Base-by-base conservation (phyloP, 306 rosid species). In the Medicago ruthenica region DNA sequence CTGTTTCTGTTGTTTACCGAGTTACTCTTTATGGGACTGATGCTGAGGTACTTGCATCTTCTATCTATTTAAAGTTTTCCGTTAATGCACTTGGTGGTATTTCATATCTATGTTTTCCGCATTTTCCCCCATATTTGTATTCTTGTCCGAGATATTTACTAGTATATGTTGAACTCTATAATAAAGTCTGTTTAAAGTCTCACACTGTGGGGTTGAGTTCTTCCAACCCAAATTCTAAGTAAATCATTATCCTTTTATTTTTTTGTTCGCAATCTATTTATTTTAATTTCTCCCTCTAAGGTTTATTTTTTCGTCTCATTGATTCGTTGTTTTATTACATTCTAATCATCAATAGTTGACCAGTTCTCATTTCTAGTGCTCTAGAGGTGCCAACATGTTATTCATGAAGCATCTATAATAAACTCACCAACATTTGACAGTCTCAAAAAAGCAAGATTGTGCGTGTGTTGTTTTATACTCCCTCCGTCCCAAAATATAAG, bases 21-120 rank as follows among this genome's bases (percentile, higher is more conserved):
- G 96, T 92, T 67, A 92, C 97, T 1, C 90, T 92, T 70, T 92
- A 88, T 54, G 97, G 94, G 62, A 92, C 96, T 69, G 97, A 92
- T 83, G 97, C 97, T 8, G 96, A 90, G 97, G 96, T 53, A 17
- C 68, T 41, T 67, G 18, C 36, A 6, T 16, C 42, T 4, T 21
- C 14, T 39, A 15, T 41, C 71, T 34, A 13, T 20, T 37, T 15
- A 40, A 40, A 40, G 10, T 40, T 40, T 39, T 40, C 10, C 11
- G 44, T 40, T 40, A 40, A 40, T 40, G 44, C 11, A 40, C 10
- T 8, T 40, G 44, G 11, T 7, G 44, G 44, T 40, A 40, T 40
- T 40, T 40, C 44, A 40, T 40, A 8, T 40, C 44, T 40, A 40
- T 40, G 44, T 7, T 40, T 40, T 40, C 44, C 9, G 44, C 10